Base-by-base conservation (phyloP, 1,284 basidiomycete genomes). In the Ganoderma meredithae region DNA sequence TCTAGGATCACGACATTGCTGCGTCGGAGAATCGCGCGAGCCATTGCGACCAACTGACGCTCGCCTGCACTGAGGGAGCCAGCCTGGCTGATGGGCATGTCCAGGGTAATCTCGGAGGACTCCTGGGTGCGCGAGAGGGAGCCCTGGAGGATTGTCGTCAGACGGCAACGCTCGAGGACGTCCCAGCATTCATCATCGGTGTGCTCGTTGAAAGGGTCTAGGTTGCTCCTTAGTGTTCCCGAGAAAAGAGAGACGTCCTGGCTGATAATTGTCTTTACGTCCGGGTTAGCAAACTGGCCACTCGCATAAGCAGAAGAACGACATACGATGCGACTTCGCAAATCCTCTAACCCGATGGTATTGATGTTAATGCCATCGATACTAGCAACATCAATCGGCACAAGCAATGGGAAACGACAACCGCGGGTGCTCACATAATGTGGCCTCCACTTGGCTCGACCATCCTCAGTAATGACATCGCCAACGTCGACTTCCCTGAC, bases 1-100 rank as follows among this genome's bases (percentile, higher is more conserved):
- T 96, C 95, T 85, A 96, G 88, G 69, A 96, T 92, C 62, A 96
- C 90, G 62, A 96, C 86, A 63, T 91, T 91, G 15, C 91, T 93
- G 47, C 88, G 83, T 63, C 94, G 84, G 15, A 97, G 80, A 31
- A 96, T 86, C 0, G 94, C 90, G 33, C 90, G 85, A 8, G 91
- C 88, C 65, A 94, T 80, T 0, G 93, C 92, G 5, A 96, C 83
- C 0, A 97, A 84, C 75, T 96, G 95, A 49, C 92, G 84, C 77
- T 96, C 93, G 39, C 95, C 94, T 36, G 91, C 92, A 63, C 92
- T 86, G 79, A 94, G 80, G 73, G 93, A 86, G 71, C 91, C 89
- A 0, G 85, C 90, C 56, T 90, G 85, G 55, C 86, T 90, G 19
- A 95, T 89, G 0, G 85, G 83, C 71, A 90, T 88, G 69, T 91